Evolutionary conservation across 2,329 filamentous ascomycete species (phyloP), one percentile per base, ranked within the genome.

Genomic region (Xylaria sp.): DNA sequence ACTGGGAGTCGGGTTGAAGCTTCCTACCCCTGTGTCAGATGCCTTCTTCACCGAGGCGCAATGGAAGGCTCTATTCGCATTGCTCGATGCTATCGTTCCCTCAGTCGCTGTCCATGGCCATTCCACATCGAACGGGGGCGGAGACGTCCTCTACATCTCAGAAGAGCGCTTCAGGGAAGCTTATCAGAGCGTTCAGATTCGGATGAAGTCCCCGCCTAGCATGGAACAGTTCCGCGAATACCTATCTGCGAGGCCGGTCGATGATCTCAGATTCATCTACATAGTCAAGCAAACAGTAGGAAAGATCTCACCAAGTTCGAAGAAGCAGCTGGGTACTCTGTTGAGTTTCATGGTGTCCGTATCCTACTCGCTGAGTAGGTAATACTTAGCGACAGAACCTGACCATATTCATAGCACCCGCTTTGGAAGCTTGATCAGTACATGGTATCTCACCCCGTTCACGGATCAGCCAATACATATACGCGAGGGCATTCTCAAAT

Each of bases 401-500:
- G 11, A 9, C 20, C 20, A 34, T 38, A 42, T 3, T 6, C 4
- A 13, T 34, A 81, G 78, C 57, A 80, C 78, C 6, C 75, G 78
- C 38, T 67, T 77, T 24, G 80, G 81, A 37, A 76, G 78, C 6
- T 66, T 81, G 5, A 64, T 82, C 2, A 69, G 84, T 39, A 84
- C 82, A 1, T 79, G 81, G 19, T 78, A 79, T 57, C 63, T 75
- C 2, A 77, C 76, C 0, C 76, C 80, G 2, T 69, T 85, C 47
- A 72, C 77, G 45, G 70, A 76, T 37, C 79, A 83, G 51, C 73
- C 80, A 1, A 61, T 77, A 5, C 67, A 74, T 13, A 69, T 77
- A 18, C 76, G 81, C 20, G 75, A 82, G 62, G 61, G 71, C 11
- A 78, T 84, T 20, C 52, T 85, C 4, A 67, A 75, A 34, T 64